These are phyloP conservation scores for Coemansia javaensis DNA, from an alignment of 192 early-diverging fungal species.

Conservation along the genomic window DNA sequence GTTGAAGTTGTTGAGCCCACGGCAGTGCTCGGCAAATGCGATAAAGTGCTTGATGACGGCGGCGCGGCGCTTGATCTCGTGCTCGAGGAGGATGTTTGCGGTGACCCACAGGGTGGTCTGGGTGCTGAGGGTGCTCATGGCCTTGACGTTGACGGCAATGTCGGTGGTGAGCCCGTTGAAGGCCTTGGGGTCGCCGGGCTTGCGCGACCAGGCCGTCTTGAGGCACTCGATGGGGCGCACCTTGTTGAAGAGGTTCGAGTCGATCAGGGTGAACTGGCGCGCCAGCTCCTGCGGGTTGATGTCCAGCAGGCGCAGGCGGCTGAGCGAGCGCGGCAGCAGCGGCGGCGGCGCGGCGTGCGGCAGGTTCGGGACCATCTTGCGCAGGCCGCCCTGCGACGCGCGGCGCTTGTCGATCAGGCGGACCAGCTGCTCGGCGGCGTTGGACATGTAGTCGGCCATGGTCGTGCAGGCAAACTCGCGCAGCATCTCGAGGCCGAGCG, in stretches of 20 bases:
- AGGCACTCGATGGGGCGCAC: slow-evolving; percentile 88
- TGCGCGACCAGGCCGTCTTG: slow-evolving; percentile 81
- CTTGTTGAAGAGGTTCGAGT: slow-evolving; percentile 73
- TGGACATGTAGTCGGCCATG: slow-evolving; percentile 68
- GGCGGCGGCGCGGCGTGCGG: slow-evolving; percentile 65
- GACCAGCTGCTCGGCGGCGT: slow-evolving; percentile 66
- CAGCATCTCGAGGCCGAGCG: slow-evolving; percentile 61
- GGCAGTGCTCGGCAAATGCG: slow-evolving; percentile 75
- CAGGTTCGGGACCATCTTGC: slow-evolving; percentile 60
- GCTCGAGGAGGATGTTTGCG: slow-evolving; percentile 72
- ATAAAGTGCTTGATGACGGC: slow-evolving; percentile 80
- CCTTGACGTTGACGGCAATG: slow-evolving; percentile 78
- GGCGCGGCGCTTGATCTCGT: slow-evolving; percentile 75
- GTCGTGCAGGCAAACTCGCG: slow-evolving; percentile 66
- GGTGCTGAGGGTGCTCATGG: slow-evolving; percentile 81
- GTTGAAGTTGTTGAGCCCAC: slow-evolving; percentile 89
- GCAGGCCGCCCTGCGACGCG: slow-evolving; percentile 55
- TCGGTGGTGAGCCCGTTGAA: slow-evolving; percentile 50
- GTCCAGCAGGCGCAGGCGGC: slow-evolving; percentile 77
- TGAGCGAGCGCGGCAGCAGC: slow-evolving; percentile 75
- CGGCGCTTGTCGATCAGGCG: slow-evolving; percentile 74
- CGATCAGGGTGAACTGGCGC: slow-evolving; percentile 92
- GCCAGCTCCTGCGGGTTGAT: slow-evolving; percentile 90
- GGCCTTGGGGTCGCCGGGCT: slow-evolving; percentile 55
- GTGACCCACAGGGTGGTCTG: slow-evolving; percentile 85